Conservation (phyloP, 2,329 filamentous ascomycete genomes). For the Colletotrichum lentis region DNA sequence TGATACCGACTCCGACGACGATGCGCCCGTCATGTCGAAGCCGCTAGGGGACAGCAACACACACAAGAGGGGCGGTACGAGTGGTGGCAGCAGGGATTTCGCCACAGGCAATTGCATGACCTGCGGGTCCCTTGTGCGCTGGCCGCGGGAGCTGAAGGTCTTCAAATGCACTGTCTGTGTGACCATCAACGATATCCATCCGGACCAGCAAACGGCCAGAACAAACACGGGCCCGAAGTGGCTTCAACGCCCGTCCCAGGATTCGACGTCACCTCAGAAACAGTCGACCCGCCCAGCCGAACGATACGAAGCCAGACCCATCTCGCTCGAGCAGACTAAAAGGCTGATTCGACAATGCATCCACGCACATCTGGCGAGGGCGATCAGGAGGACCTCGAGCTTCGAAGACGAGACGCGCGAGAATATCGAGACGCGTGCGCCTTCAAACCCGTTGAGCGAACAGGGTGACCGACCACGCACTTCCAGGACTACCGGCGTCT, state of each 20-base stretch:
- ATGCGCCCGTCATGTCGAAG: constrained; percentile 45
- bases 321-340: constrained; percentile 69
- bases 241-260: constrained; percentile 34
- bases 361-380: constrained; percentile 48
- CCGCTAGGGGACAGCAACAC: constrained; percentile 44
- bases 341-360: constrained; percentile 56
- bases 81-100: constrained; percentile 62
- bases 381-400: constrained; percentile 41
- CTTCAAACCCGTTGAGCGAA: neutral
- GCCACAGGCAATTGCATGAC: constrained; percentile 82
- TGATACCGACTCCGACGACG: constrained; percentile 45
- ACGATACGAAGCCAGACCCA: constrained; percentile 39
- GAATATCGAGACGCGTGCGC: neutral
- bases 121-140: constrained; percentile 81
- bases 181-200: constrained; percentile 79
- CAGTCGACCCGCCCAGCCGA: constrained; percentile 24
- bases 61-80: constrained; percentile 47
- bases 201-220: constrained; percentile 23
- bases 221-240: constrained; percentile 33
- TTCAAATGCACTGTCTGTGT: constrained; percentile 87
- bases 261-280: constrained; percentile 33
- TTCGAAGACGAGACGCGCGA: constrained; percentile 32
- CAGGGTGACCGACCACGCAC: constrained; percentile 17
- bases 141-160: constrained; percentile 75
- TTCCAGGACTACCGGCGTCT: neutral